Conservation (phyloP, 139 green algal species). For the Coelastrella sp. region DNA sequence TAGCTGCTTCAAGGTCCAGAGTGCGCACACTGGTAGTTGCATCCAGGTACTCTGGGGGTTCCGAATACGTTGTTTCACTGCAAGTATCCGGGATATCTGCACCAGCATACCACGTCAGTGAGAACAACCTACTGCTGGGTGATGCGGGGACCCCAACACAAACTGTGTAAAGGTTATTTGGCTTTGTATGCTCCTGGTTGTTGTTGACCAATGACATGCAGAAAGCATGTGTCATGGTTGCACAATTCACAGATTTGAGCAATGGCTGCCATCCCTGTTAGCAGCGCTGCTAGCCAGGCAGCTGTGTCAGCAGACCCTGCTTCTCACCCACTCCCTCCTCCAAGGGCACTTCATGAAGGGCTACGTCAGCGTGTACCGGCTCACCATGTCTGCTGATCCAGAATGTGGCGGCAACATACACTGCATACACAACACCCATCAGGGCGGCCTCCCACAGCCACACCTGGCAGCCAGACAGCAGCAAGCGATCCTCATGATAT, state of each 20-base stretch:
- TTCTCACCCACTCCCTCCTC: constrained; percentile 19
- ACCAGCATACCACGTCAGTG: neutral
- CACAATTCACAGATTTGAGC: neutral
- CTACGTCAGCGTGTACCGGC: constrained; percentile 53
- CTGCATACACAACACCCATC: constrained; percentile 46
- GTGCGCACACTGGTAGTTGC: neutral
- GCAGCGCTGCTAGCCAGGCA: neutral
- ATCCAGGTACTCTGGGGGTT: neutral
- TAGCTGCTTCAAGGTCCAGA: constrained; percentile 4
- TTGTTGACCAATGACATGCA: too few species aligned
- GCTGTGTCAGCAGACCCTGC: neutral
- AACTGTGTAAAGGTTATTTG: too few species aligned
- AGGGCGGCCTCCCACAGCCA: constrained; percentile 38
- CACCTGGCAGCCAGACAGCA: constrained; percentile 44
- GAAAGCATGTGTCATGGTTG: neutral
- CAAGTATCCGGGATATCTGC: constrained; percentile 25
- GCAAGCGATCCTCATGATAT: too few species aligned
- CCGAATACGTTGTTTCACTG: neutral
- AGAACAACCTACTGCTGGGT: too few species aligned
- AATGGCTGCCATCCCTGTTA: neutral
- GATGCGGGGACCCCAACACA: too few species aligned
- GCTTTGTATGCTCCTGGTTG: neutral
- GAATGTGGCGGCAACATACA: constrained; percentile 58
- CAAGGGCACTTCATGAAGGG: constrained; percentile 59
- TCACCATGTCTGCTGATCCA: constrained; percentile 48